These are phyloP conservation scores for Eucalyptus marginata DNA, from an alignment of 345 rosid genomes.

Conservation along the genomic window DNA sequence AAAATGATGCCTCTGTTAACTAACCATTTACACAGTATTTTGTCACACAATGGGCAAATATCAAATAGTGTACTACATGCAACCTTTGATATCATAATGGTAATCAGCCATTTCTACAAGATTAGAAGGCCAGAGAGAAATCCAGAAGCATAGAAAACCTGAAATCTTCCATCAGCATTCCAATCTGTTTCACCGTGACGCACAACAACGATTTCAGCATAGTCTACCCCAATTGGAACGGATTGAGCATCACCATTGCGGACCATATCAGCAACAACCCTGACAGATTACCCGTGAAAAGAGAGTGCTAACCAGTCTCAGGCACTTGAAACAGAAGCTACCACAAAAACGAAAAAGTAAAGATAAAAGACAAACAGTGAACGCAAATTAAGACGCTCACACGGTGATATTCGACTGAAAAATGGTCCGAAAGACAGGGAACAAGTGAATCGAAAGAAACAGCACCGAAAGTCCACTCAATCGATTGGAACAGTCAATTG, in stretches of 20 bases:
- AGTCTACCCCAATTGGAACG: constrained; percentile 15
- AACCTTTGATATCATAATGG: not conserved
- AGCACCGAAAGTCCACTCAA: not conserved
- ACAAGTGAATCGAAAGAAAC: not conserved
- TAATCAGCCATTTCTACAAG: not conserved
- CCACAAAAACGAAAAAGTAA: not conserved
- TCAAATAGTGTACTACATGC: not conserved
- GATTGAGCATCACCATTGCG: not conserved
- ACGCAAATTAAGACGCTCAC: not conserved
- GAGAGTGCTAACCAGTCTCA: not conserved
- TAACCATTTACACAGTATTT: not conserved
- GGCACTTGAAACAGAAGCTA: not conserved
- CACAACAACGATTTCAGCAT: constrained; percentile 59
- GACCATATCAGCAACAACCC: not conserved
- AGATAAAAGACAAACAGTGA: not conserved
- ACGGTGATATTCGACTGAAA: not conserved
- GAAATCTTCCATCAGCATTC: constrained; percentile 68
- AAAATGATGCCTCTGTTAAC: not conserved
- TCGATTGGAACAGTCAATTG: not conserved
- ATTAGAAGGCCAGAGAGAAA: not conserved
- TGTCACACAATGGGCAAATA: not conserved
- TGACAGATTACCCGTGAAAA: not conserved
- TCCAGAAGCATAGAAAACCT: constrained; percentile 19
- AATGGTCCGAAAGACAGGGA: not conserved
- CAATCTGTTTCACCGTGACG: constrained; percentile 88